Evolutionary conservation across 2,329 filamentous ascomycete genomes (phyloP).

Genomic region (Colletotrichum paranaense): DNA sequence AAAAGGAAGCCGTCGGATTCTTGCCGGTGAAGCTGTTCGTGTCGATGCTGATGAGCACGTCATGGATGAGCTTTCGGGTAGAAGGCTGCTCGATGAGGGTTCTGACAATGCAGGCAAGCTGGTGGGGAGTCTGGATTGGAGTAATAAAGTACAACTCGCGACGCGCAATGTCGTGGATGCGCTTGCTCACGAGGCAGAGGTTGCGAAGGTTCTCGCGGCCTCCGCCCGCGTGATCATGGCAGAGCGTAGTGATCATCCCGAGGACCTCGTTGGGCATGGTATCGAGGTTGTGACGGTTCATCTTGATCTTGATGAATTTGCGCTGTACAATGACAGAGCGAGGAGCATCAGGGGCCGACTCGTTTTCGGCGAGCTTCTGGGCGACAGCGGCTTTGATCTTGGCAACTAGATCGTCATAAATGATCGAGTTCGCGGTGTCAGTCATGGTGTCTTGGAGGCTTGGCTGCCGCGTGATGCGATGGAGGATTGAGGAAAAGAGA

Average conservation of each 20-base stretch:
- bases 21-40: background rate
- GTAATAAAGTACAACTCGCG: constrained; percentile 7
- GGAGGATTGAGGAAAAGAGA: background rate
- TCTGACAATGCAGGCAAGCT: background rate
- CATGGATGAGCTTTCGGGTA: background rate
- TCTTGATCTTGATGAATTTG: background rate
- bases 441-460: background rate
- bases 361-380: background rate
- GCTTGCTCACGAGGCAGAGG: background rate
- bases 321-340: background rate
- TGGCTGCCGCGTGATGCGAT: background rate
- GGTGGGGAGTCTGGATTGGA: background rate
- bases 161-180: background rate
- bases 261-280: constrained; percentile 21
- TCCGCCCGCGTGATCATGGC: background rate
- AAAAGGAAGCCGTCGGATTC: background rate
- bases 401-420: background rate
- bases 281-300: background rate
- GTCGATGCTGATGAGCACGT: background rate
- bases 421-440: too few relatives aligned
- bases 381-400: background rate
- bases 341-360: background rate
- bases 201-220: background rate
- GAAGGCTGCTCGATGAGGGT: constrained; percentile 22
- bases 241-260: background rate